Conservation (phyloP, 2,329 filamentous ascomycete species). For the Metarhizium anisopliae region DNA sequence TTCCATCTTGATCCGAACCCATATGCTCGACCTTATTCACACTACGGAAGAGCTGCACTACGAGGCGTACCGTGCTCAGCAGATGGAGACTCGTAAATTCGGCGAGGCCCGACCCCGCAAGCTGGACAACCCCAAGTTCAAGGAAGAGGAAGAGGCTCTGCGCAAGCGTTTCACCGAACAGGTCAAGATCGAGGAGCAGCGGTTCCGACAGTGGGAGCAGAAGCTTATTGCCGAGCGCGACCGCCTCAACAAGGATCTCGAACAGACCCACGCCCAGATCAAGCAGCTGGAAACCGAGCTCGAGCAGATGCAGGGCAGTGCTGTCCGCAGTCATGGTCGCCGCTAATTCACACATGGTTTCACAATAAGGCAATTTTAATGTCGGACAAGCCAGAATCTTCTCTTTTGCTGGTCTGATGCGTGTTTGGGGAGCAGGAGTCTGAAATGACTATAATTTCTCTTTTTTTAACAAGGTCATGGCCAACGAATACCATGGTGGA, state of each 20-base stretch:
- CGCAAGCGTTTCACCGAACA: slow-evolving; percentile 99
- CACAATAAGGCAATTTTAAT: slow-evolving; percentile 15
- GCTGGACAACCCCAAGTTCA: slow-evolving; percentile 99
- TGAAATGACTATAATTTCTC: slow-evolving; percentile 13
- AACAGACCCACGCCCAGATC: slow-evolving; percentile 92
- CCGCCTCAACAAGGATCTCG: slow-evolving; percentile 98
- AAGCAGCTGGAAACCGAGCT: slow-evolving; percentile 88
- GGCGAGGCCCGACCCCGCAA: slow-evolving; percentile 95
- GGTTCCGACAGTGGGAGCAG: slow-evolving; percentile 99
- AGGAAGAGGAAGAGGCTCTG: slow-evolving; percentile 97
- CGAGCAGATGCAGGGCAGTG: slow-evolving; percentile 83
- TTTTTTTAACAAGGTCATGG: slow-evolving; percentile 3
- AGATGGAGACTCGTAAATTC: slow-evolving; percentile 99
- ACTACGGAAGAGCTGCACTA: slow-evolving; percentile 99
- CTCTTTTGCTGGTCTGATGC: slow-evolving; percentile 19
- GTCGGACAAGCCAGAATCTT: slow-evolving; percentile 18
- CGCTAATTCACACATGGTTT: slow-evolving; percentile 48
- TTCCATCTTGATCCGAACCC: slow-evolving; percentile 95
- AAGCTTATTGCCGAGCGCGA: slow-evolving; percentile 98
- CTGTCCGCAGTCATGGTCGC: slow-evolving; percentile 85
- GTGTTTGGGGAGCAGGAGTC: slow-evolving; percentile 25
- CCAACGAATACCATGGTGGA: slow-evolving; percentile 20
- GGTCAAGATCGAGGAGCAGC: slow-evolving; percentile 99
- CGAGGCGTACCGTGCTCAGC: slow-evolving; percentile 96
- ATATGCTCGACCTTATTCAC: slow-evolving; percentile 99